These are phyloP conservation scores for Paramecium biaurelia DNA, from an alignment of 73 alveolate species.

Conservation along the genomic window DNA sequence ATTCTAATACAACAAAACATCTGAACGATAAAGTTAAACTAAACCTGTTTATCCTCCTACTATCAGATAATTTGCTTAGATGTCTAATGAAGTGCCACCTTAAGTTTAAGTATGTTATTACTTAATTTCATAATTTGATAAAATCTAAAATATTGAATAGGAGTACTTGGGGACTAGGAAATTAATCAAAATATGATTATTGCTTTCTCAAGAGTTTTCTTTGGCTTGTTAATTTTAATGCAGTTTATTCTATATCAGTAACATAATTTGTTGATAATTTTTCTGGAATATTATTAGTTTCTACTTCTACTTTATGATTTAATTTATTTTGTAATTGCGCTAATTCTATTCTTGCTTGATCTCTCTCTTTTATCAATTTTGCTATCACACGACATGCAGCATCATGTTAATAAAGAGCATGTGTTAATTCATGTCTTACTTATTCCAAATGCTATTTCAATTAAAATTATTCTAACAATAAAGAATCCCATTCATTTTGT, in stretches of 20 bases:
- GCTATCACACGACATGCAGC: slow-evolving; percentile 89
- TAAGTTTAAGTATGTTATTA: neutral
- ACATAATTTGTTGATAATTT: slow-evolving; percentile 32
- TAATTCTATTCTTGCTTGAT: slow-evolving; percentile 73
- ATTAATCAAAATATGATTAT: slow-evolving; percentile 15
- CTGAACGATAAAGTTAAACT: slow-evolving; percentile 25
- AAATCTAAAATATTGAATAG: neutral
- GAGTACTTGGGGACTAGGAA: slow-evolving; percentile 51
- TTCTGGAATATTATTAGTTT: slow-evolving; percentile 7
- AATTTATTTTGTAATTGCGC: slow-evolving; percentile 49
- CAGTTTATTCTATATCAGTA: neutral
- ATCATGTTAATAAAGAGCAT: slow-evolving; percentile 86
- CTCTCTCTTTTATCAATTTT: slow-evolving; percentile 80
- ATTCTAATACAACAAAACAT: neutral
- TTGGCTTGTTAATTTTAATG: slow-evolving; percentile 39
- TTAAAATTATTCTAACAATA: slow-evolving; percentile 72
- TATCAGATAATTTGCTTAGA: neutral
- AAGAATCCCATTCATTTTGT: slow-evolving; percentile 84
- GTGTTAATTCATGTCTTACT: slow-evolving; percentile 78
- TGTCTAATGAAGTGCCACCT: neutral
- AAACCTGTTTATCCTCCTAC: slow-evolving; percentile 56
- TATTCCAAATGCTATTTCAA: slow-evolving; percentile 72
- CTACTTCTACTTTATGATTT: slow-evolving; percentile 45
- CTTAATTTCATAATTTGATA: slow-evolving; percentile 38
- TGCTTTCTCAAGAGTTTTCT: slow-evolving; percentile 46